Conservation (phyloP, 2,329 filamentous ascomycete genomes). For the Trichoderma harzianum region DNA sequence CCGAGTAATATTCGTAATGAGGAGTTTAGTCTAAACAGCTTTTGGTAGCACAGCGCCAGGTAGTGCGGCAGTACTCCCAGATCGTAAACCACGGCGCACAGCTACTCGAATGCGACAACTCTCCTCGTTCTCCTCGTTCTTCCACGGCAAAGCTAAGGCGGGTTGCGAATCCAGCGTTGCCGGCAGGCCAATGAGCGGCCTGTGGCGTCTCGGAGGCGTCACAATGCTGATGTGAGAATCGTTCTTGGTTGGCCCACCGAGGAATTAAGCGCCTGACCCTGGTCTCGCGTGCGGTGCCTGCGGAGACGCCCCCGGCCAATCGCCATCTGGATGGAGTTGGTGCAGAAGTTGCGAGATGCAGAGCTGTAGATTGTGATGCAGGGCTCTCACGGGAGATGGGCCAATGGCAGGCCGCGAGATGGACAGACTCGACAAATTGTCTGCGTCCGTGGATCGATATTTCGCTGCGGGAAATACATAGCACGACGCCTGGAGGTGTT, state of each 20-base stretch:
- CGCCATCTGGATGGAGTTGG: background rate
- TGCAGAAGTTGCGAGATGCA: background rate
- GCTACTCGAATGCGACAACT: background rate
- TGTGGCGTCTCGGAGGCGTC: slow-evolving; percentile 11
- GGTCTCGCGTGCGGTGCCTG: slow-evolving; percentile 7
- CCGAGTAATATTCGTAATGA: background rate
- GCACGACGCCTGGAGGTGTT: background rate
- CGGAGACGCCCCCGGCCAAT: slow-evolving; percentile 2
- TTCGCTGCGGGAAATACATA: background rate
- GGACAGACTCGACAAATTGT: background rate
- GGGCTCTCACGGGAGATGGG: background rate
- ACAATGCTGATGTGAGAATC: slow-evolving; percentile 16
- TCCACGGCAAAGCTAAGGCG: background rate
- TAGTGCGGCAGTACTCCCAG: background rate
- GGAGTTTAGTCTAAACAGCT: background rate
- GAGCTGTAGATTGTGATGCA: background rate
- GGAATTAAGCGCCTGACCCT: slow-evolving; percentile 19
- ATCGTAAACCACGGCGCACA: background rate
- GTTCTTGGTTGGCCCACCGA: slow-evolving; percentile 9
- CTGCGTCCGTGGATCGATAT: background rate
- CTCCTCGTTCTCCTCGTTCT: background rate
- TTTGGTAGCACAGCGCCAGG: background rate
- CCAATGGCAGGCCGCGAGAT: background rate
- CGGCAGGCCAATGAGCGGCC: slow-evolving; percentile 6
- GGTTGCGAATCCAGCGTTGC: background rate